Evolutionary conservation across 2,329 filamentous ascomycete species (phyloP), one percentile per base, ranked within the genome.

Genomic region (Chrysoporthe cubensis): DNA sequence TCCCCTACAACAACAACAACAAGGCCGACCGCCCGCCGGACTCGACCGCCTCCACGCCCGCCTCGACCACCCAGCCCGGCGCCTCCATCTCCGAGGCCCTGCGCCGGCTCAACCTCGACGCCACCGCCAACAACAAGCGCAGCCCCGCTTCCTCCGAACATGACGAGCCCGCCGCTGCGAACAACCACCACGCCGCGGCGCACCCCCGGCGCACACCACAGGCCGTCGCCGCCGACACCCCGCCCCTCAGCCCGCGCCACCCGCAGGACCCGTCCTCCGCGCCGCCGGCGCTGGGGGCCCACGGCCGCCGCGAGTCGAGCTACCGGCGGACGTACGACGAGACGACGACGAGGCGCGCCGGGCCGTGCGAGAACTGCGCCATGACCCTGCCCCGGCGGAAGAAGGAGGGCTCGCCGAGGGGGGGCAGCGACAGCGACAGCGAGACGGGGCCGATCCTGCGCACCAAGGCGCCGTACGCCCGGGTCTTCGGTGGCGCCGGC

Each of bases 361-460:
- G 84, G 8, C 88, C 88, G 32, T 91, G 89, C 75, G 87, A 90
- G 70, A 91, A 90, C 76, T 91, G 89, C 75, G 88, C 88, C 67
- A 83, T 91, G 73, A 91, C 88, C 0, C 78, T 91, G 8, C 89
- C 89, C 0, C 82, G 82, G 72, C 80, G 80, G 61, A 81, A 82
- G 65, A 75, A 78, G 66, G 71, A 62, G 44, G 46, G 42, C 9
- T 32, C 62, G 37, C 61, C 50, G 21, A 72, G 52, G 26, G 9
- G 42, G 11, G 64, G 66, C n/a, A 18, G 46, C 46, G 66, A 74
- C 63, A 71, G 65, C 37, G 78, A 77, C 66, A 76, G 75, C 44
- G 81, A 83, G n/a, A 73, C 75, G 2, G 80, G 80, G 1, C 88
- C 88, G 42, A 88, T 86, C 4, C 77, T 90, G 56, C 83, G 88